These are phyloP conservation scores for Paramyrothecium sp. DNA, from an alignment of 2,329 filamentous ascomycete species.

Conservation along the genomic window DNA sequence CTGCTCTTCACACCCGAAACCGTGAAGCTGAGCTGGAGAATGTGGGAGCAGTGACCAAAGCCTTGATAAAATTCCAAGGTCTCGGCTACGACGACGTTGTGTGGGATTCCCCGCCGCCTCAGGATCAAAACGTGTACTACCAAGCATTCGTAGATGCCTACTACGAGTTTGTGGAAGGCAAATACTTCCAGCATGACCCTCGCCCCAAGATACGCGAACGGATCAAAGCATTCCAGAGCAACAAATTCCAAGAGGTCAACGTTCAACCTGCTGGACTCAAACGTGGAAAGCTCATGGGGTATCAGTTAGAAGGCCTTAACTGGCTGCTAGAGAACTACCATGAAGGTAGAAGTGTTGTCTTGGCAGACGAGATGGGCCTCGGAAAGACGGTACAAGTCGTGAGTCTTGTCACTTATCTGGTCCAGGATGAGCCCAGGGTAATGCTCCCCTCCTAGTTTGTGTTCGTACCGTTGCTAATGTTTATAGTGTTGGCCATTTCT, in stretches of 20 bases:
- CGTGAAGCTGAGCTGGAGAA: slow-evolving; percentile 70
- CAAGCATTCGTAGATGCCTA: slow-evolving; percentile 80
- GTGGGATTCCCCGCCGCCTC: slow-evolving; percentile 78
- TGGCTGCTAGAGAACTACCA: slow-evolving; percentile 95
- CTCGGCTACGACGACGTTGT: slow-evolving; percentile 87
- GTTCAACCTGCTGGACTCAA: slow-evolving; percentile 72
- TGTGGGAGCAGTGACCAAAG: slow-evolving; percentile 69
- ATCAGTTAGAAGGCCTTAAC: slow-evolving; percentile 90
- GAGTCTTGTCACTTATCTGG: slow-evolving; percentile 72
- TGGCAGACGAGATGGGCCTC: slow-evolving; percentile 97
- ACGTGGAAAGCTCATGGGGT: slow-evolving; percentile 84
- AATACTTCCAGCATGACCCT: slow-evolving; percentile 61
- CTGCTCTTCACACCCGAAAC: slow-evolving; percentile 49
- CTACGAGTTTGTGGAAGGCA: slow-evolving; percentile 78
- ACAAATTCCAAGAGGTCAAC: slow-evolving; percentile 67
- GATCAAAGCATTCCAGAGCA: slow-evolving; percentile 63
- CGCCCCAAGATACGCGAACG: slow-evolving; percentile 63
- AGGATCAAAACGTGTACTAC: slow-evolving; percentile 66
- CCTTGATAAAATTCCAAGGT: slow-evolving; percentile 89
- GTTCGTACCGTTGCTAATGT: slow-evolving; percentile 10
- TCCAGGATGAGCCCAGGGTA: slow-evolving; percentile 59
- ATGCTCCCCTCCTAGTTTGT: neutral
- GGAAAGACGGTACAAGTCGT: slow-evolving; percentile 97
- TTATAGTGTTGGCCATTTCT: slow-evolving; percentile 80
- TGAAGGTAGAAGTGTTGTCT: slow-evolving; percentile 76